phyloP scores from a whole-genome alignment of 192 early-diverging fungal species.

The Coemansia asiatica region DNA sequence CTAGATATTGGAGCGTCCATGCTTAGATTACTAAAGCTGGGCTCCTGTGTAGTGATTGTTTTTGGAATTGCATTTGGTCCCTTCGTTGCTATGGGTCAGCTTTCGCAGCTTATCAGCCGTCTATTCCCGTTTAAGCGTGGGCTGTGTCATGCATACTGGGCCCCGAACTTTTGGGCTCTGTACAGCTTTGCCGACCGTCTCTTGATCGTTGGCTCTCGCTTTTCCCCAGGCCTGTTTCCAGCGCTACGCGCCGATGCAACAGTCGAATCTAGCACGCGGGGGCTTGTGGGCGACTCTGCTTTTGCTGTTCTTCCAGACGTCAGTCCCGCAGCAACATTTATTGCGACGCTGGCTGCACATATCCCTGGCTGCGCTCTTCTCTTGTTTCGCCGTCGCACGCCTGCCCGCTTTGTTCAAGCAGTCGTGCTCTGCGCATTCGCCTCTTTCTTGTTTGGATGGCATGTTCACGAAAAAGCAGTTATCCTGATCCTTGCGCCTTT shows the following conservation, averaged over 20 bases:
- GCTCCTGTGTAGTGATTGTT: conserved; percentile 61
- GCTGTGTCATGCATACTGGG: conserved; percentile 95
- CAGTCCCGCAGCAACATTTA: conserved; percentile 66
- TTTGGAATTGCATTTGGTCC: conserved; percentile 85
- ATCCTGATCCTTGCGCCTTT: conserved; percentile 64
- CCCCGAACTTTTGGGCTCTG: conserved; percentile 96
- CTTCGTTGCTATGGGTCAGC: conserved; percentile 68
- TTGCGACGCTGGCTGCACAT: conserved; percentile 72
- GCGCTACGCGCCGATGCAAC: background rate
- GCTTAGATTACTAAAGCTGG: conserved; percentile 64
- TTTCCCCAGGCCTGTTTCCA: conserved; percentile 6
- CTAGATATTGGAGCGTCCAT: conserved; percentile 15
- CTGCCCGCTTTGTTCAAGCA: conserved; percentile 62
- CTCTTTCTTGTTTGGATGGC: conserved; percentile 95
- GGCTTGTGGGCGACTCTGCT: conserved; percentile 82
- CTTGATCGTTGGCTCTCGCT: conserved; percentile 29
- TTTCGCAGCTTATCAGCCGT: conserved; percentile 74
- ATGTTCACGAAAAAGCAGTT: conserved; percentile 97
- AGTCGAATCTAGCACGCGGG: conserved; percentile 72
- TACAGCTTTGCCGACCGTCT: conserved; percentile 80
- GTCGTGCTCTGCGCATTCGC: conserved; percentile 80
- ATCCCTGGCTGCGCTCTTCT: conserved; percentile 42
- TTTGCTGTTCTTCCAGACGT: conserved; percentile 82
- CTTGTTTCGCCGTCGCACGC: conserved; percentile 50
- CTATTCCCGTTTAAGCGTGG: conserved; percentile 98